phyloP scores from a whole-genome alignment of 2,329 filamentous ascomycete genomes.

The Aspergillus neoniger region DNA sequence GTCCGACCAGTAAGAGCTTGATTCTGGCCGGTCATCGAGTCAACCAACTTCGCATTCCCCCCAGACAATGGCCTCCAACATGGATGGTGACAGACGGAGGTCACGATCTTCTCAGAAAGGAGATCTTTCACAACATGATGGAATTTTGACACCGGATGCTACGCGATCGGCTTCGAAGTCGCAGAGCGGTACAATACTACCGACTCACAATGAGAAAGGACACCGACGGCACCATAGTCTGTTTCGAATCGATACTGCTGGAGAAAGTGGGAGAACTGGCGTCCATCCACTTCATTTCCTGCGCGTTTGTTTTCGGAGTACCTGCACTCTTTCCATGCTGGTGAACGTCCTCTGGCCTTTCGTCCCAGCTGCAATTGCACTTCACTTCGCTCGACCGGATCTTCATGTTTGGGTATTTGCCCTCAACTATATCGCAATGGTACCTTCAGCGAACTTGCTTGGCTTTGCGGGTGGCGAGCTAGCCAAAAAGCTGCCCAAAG shows the following conservation, averaged over 20 bases:
- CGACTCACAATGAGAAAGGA: constrained; percentile 27
- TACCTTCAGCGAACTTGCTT: constrained; percentile 73
- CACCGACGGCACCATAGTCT: constrained; percentile 22
- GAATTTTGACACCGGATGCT: constrained; percentile 8
- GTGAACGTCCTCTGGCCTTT: constrained; percentile 76
- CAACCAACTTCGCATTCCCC: not conserved
- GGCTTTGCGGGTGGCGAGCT: constrained; percentile 74
- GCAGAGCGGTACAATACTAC: constrained; percentile 25
- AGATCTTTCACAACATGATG: constrained; percentile 1
- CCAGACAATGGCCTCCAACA: not conserved
- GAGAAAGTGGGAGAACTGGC: constrained; percentile 69
- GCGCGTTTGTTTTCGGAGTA: constrained; percentile 64
- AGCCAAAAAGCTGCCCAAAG: constrained; percentile 73
- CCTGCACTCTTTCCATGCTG: constrained; percentile 62
- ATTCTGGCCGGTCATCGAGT: not conserved
- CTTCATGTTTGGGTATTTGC: constrained; percentile 66
- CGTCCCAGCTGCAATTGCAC: constrained; percentile 70
- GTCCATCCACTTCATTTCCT: constrained; percentile 66
- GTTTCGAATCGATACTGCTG: constrained; percentile 46
- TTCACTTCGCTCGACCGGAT: constrained; percentile 59
- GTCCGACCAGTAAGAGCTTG: not conserved
- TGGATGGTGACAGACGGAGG: not conserved
- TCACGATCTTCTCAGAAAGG: constrained; percentile 14
- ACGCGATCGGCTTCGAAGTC: constrained; percentile 19
- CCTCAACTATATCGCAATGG: constrained; percentile 74